Evolutionary conservation across 148 eudicot species (phyloP), one percentile per base, ranked within the genome.

Genomic region (Nyssa sinensis): DNA sequence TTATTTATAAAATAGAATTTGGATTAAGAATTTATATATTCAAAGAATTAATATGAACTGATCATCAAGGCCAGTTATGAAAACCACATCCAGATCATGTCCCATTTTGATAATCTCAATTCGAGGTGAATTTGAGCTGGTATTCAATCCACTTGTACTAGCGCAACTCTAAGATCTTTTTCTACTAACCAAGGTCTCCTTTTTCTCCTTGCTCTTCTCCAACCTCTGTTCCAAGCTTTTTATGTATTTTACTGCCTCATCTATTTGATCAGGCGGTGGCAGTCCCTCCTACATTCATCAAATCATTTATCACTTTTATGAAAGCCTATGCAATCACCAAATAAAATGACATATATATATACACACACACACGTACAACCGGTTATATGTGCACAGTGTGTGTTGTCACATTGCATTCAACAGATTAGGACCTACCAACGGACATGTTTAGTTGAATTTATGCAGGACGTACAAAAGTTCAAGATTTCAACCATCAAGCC

Each of bases 211-310:
- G 51, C 69, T 49, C 5, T 69, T 76, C 61, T 88, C 86, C 37
- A 91, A 27, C 53, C 82, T 83, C 33, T 30, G 75, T 62, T 87
- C 79, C n/a, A 88, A 64, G 47, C 76, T 81, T 78, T 71, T 79
- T 64, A 89, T 91, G 87, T 91, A 83, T 23, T 79, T 76, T 32
- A 84, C 83, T 9, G 90, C 93, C 69, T 75, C 88, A 67, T 83
- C 93, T 72, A 91, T 67, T 77, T 83, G 93, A 63, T 87, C 96
- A 4, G 91, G 89, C 30, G 86, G 51, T 32, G 87, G 66, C 72
- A 66, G 28, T 11, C 70, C 74, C 19, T 80, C 88, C 90, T 88
- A 77, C 79, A 77, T 30, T 4, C 37, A 37, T 62, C 12, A 41
- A 31, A 28, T 62, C 6, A 2, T 12, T 13, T 28, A 62, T 30